Evolutionary conservation across 2,329 filamentous ascomycete genomes (phyloP), one percentile per base, ranked within the genome.

Genomic region (Ophiostoma novo-ulmi): DNA sequence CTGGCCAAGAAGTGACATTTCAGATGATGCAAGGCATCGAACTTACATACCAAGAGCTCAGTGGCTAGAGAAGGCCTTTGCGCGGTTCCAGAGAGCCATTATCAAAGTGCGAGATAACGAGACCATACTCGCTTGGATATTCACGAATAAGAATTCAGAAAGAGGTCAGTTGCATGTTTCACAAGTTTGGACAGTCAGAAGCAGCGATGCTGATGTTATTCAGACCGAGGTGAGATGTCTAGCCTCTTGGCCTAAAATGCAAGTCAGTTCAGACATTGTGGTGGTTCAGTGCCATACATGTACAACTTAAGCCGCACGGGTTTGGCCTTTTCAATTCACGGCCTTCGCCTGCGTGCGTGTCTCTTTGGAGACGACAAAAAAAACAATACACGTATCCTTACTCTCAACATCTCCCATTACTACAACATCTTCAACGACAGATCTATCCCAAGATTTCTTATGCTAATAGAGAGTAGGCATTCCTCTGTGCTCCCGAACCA

Each of bases 61-160:
- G 68, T 44, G 20, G 44, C 5, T 67, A 14, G 48, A 63, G 11
- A 58, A 55, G 7, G 72, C 75, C 2, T 75, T 75, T 61, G 69
- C 69, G 17, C 72, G 75, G 1, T 68, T 75, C 26, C 74, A 75
- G 63, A 70, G 73, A 69, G 72, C 74, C 67, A 73, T 75, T 64
- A 22, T 74, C 58, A 72, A 70, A 48, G 64, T 61, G 1, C 70
- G 63, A 13, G 48, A 39, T 22, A 74, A 75, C 63, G 61, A 73
- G 48, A 74, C 74, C 17, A 73, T 76, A 6, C 72, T 77, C 17
- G 75, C 75, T 0, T 77, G 76, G 76, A 68, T 52, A 1, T 61
- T 55, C 1, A 61, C 22, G 22, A 44, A 61, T 11, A 61, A 20
- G 26, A 35, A 8, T 10, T n/a, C 52, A 5, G 6, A 55, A 22